Evolutionary conservation across 352 stramenopile genomes (phyloP), one percentile per base, ranked within the genome.

Genomic region (Globisporangium parvum): DNA sequence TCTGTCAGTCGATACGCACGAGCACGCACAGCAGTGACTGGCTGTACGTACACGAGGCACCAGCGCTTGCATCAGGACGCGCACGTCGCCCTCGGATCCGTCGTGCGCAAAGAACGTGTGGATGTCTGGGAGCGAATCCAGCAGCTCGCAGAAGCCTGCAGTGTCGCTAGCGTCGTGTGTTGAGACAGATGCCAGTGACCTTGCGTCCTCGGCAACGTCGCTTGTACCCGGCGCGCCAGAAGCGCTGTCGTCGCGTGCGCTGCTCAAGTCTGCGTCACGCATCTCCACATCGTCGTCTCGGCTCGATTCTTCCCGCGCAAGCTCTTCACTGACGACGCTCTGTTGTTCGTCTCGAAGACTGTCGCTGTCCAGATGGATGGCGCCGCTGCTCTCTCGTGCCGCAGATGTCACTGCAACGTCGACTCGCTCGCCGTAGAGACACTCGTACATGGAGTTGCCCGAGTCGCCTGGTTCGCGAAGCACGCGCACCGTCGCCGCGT

Each of bases 381-480:
- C 31, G 10, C 10, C 31, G 12, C 6, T 37, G 31, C 31, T 37
- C 31, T 35, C 33, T 26, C 20, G 8, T 18, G 21, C 23, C 15
- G 18, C 6, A 26, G 15, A 10, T 35, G 6, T 17, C 15, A 39
- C n/a, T 11, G 21, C 20, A 5, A n/a, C 26, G 2, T 40, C 23
- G 3, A 51, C 12, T 18, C 2, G n/a, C 17, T 56, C 54, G 21
- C 41, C 40, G 41, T 82, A 81, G 28, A 81, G 56, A 48, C 52
- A 59, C 3, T 39, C 51, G n/a, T 71, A 75, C 17, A 65, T 59
- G 15, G 51, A 47, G 21, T 51, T 45, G 6, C 68, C 65, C n/a
- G 63, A 65, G 59, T 70, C 70, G 40, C 70, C 68, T 48, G 72
- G 63, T 59, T 77, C 61, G 23, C 71, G 66, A 46, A 75, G 48